Evolutionary conservation across 768 basidiomycete species (phyloP).

Genomic region (Leucosporidium yakuticum): DNA sequence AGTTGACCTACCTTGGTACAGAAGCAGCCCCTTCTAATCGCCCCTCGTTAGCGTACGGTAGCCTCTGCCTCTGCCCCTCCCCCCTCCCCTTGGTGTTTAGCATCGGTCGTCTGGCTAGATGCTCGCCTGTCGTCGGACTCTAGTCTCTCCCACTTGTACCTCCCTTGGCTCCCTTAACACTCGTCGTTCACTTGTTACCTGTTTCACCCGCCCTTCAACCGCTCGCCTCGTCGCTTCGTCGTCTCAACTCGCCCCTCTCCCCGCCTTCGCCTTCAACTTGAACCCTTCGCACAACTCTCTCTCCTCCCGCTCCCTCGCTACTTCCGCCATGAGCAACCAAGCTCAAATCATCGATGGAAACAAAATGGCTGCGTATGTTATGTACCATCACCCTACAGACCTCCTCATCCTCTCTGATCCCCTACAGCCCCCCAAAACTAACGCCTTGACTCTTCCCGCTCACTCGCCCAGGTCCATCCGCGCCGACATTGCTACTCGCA

Average conservation of each 20-base stretch:
- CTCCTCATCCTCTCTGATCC: background rate
- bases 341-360: conserved; percentile 32
- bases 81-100: too few species aligned
- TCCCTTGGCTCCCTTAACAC: background rate
- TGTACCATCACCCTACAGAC: background rate
- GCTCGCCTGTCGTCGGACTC: too few species aligned
- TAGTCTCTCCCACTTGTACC: too few species aligned
- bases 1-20: too few species aligned
- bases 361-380: conserved; percentile 20
- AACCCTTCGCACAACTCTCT: background rate
- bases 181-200: background rate
- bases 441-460: background rate
- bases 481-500: conserved; percentile 41
- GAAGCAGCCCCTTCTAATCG: too few species aligned
- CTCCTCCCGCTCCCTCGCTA: conserved; percentile 3
- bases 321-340: conserved; percentile 13
- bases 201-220: too few species aligned
- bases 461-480: conserved; percentile 16
- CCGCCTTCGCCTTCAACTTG: background rate
- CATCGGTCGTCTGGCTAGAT: too few species aligned
- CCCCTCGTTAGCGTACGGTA: too few species aligned
- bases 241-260: background rate
- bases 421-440: background rate
- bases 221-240: background rate
- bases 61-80: too few species aligned